phyloP scores from a whole-genome alignment of 305 asterid genomes.

The Rubia balearica region DNA sequence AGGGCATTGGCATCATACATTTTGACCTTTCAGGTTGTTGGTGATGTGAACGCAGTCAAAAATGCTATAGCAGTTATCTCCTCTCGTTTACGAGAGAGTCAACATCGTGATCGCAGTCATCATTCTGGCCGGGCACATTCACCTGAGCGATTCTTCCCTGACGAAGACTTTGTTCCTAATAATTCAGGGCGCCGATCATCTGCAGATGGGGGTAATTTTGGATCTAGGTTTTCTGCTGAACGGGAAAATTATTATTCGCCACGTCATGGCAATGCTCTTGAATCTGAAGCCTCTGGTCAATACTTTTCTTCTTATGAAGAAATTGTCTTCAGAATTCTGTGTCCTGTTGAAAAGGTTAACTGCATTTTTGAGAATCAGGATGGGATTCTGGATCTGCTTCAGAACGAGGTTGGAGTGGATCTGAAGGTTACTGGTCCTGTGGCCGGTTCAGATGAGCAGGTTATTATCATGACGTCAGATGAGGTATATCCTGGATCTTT shows the following conservation, averaged over 20 bases:
- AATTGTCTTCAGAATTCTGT: slow-evolving; percentile 76
- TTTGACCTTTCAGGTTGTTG: slow-evolving; percentile 54
- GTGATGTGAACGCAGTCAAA: slow-evolving; percentile 69
- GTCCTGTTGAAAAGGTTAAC: slow-evolving; percentile 70
- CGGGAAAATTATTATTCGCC: slow-evolving; percentile 47
- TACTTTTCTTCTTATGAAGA: slow-evolving; percentile 47
- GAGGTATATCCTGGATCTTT: slow-evolving; percentile 41
- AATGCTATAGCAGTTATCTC: slow-evolving; percentile 64
- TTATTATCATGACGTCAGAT: slow-evolving; percentile 66
- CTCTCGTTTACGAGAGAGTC: slow-evolving; percentile 84
- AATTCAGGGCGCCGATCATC: slow-evolving; percentile 37
- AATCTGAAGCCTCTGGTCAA: slow-evolving; percentile 45
- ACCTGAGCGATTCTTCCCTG: slow-evolving; percentile 53
- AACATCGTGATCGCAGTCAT: slow-evolving; percentile 78
- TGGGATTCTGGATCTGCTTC: slow-evolving; percentile 80
- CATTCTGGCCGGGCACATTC: slow-evolving; percentile 50
- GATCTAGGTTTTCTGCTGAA: slow-evolving; percentile 52
- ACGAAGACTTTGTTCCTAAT: slow-evolving; percentile 51
- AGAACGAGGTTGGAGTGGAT: slow-evolving; percentile 71
- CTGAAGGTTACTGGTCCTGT: slow-evolving; percentile 56
- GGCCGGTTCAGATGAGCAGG: slow-evolving; percentile 61
- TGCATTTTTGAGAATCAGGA: slow-evolving; percentile 59
- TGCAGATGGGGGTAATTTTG: slow-evolving; percentile 51
- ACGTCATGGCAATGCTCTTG: slow-evolving; percentile 46
- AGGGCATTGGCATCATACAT: neutral